Evolutionary conservation across 441 rosid species (phyloP).

Genomic region (Pelargonium cotyledonis): DNA sequence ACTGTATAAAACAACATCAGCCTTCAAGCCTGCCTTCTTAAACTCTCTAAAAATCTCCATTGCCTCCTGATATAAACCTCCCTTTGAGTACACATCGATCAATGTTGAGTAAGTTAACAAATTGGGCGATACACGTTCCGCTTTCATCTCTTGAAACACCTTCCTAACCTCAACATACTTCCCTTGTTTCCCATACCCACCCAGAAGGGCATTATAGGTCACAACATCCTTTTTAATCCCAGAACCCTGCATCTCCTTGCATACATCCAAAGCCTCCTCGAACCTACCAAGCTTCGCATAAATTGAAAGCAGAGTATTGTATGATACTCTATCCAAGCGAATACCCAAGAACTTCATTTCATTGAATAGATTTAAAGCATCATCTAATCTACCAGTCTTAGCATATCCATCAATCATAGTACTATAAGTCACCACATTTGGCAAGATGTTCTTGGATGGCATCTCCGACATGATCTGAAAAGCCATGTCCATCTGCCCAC

Average conservation of each 20-base stretch:
- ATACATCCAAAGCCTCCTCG: slow-evolving; percentile 59
- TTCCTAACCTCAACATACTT: slow-evolving; percentile 42
- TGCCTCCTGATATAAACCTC: slow-evolving; percentile 60
- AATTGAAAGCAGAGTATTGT: slow-evolving; percentile 69
- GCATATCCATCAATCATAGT: slow-evolving; percentile 84
- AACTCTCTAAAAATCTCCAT: slow-evolving; percentile 50
- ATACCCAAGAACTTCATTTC: slow-evolving; percentile 71
- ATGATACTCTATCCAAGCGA: slow-evolving; percentile 67
- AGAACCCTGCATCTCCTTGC: slow-evolving; percentile 50
- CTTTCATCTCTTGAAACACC: slow-evolving; percentile 50
- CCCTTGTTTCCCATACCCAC: slow-evolving; percentile 57
- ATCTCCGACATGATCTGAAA: slow-evolving; percentile 62
- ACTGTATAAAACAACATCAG: slow-evolving; percentile 70
- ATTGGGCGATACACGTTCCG: slow-evolving; percentile 38
- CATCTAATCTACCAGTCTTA: slow-evolving; percentile 63
- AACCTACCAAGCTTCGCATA: slow-evolving; percentile 73
- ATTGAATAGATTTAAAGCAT: slow-evolving; percentile 57
- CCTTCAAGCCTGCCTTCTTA: slow-evolving; percentile 45
- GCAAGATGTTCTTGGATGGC: slow-evolving; percentile 64
- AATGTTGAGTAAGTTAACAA: slow-evolving; percentile 55
- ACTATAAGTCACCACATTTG: slow-evolving; percentile 84
- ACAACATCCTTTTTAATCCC: slow-evolving; percentile 57
- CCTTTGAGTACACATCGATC: slow-evolving; percentile 58
- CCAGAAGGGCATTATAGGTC: slow-evolving; percentile 59
- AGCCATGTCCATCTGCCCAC: slow-evolving; percentile 79